Evolutionary conservation across 1,139 yeast genomes (phyloP).

Genomic region (Blastobotrys indianensis): DNA sequence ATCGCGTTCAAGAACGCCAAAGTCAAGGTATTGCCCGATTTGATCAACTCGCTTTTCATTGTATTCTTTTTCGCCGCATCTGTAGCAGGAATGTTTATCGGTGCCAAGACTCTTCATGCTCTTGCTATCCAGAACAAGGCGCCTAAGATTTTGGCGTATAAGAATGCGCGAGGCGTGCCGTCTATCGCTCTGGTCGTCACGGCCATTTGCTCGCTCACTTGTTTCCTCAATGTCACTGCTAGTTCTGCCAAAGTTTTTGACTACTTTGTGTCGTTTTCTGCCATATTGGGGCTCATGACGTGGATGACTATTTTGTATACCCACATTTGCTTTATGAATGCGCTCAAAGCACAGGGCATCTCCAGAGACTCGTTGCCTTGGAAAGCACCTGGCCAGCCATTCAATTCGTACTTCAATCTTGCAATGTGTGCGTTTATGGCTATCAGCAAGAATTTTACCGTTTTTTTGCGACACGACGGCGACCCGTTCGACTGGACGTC

Average conservation of each 20-base stretch:
- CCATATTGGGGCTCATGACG: constrained; percentile 48
- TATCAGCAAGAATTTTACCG: constrained; percentile 70
- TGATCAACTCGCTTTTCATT: constrained; percentile 63
- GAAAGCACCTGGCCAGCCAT: constrained; percentile 46
- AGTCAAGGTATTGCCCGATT: constrained; percentile 54
- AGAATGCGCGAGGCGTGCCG: constrained; percentile 66
- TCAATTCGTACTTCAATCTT: constrained; percentile 49
- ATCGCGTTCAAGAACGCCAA: constrained; percentile 57
- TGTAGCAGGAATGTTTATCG: constrained; percentile 66
- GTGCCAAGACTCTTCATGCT: constrained; percentile 62
- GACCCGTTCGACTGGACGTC: constrained; percentile 49
- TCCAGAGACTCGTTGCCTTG: constrained; percentile 47
- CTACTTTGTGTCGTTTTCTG: constrained; percentile 50
- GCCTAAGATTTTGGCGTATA: constrained; percentile 51
- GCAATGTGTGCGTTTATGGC: constrained; percentile 50
- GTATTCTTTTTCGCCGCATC: constrained; percentile 68
- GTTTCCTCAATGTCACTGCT: constrained; percentile 47
- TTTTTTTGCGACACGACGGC: constrained; percentile 41
- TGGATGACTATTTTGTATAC: constrained; percentile 48
- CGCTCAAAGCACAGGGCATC: constrained; percentile 54
- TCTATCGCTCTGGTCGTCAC: constrained; percentile 43
- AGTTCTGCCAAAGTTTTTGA: constrained; percentile 44
- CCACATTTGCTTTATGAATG: constrained; percentile 47
- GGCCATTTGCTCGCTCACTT: constrained; percentile 47
- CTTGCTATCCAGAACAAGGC: constrained; percentile 59